Conservation (phyloP, 768 basidiomycete species). For the Boletus eberwhitei region DNA sequence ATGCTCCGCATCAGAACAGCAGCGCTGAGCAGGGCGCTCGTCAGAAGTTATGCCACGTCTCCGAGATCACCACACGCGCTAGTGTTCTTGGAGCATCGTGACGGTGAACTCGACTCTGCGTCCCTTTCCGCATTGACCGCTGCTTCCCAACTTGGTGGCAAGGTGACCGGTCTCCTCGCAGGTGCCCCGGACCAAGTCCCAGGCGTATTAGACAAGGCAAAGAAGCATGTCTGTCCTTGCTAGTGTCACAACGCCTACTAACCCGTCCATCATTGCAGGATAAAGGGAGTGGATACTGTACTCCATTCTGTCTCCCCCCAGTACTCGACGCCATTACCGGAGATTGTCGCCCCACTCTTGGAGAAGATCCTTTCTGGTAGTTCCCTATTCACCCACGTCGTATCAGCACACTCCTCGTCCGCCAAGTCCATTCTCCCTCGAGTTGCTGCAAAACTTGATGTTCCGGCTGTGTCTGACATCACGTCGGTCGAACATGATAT, state of each 20-base stretch:
- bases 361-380: constrained; percentile 65
- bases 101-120: constrained; percentile 76
- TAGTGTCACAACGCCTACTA: constrained; percentile 3
- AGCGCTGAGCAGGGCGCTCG: constrained; percentile 31
- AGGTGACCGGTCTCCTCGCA: constrained; percentile 76
- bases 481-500: constrained; percentile 74
- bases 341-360: constrained; percentile 78
- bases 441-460: constrained; percentile 84
- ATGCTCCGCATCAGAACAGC: constrained; percentile 23
- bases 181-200: constrained; percentile 68
- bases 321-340: constrained; percentile 69
- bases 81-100: constrained; percentile 86
- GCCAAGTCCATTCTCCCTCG: constrained; percentile 94
- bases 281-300: constrained; percentile 64
- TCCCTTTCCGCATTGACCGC: constrained; percentile 92
- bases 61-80: constrained; percentile 63
- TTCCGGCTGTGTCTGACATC: constrained; percentile 89
- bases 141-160: constrained; percentile 79
- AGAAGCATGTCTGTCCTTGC: constrained; percentile 54
- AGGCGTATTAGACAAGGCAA: constrained; percentile 65
- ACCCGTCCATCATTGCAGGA: constrained; percentile 36
- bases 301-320: constrained; percentile 68
- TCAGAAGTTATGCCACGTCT: constrained; percentile 52
- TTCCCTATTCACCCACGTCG: constrained; percentile 81
- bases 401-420: constrained; percentile 87